phyloP scores from a whole-genome alignment of 2,329 filamentous ascomycete species.

The Botrytis paeoniae region DNA sequence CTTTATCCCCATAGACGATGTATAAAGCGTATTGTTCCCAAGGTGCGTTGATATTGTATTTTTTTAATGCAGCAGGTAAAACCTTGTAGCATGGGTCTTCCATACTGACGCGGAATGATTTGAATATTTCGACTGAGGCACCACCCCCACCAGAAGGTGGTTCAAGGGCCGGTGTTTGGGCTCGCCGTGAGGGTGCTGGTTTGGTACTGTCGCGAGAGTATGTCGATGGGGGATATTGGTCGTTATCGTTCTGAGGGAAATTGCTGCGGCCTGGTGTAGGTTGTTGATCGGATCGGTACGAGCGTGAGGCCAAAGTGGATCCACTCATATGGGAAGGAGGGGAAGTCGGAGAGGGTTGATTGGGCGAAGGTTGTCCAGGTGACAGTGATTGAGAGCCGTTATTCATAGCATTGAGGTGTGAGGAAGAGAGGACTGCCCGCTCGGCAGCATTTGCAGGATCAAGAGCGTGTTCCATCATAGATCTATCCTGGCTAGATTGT shows the following conservation, averaged over 20 bases:
- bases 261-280: conserved; percentile 54
- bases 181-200: conserved; percentile 48
- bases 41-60: conserved; percentile 97
- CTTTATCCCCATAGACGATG: conserved; percentile 98
- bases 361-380: conserved; percentile 59
- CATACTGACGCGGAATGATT: conserved; percentile 96
- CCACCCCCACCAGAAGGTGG: conserved; percentile 50
- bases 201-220: conserved; percentile 37
- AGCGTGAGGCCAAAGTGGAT: conserved; percentile 55
- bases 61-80: conserved; percentile 88
- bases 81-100: conserved; percentile 98
- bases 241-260: conserved; percentile 50
- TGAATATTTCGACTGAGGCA: conserved; percentile 89
- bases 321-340: conserved; percentile 46
- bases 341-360: conserved; percentile 67
- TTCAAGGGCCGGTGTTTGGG: conserved; percentile 61
- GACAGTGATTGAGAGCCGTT: conserved; percentile 55
- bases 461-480: conserved; percentile 60
- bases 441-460: conserved; percentile 68
- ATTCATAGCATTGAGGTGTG: conserved; percentile 68
- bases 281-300: conserved; percentile 54
- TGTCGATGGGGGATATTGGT: conserved; percentile 32
- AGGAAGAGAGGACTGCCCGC: conserved; percentile 63
- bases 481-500: conserved; percentile 53
- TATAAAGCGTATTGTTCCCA: conserved; percentile 98